Evolutionary conservation across 257 asterid genomes (phyloP), one percentile per base, ranked within the genome.

Genomic region (Solanum sejunctum): DNA sequence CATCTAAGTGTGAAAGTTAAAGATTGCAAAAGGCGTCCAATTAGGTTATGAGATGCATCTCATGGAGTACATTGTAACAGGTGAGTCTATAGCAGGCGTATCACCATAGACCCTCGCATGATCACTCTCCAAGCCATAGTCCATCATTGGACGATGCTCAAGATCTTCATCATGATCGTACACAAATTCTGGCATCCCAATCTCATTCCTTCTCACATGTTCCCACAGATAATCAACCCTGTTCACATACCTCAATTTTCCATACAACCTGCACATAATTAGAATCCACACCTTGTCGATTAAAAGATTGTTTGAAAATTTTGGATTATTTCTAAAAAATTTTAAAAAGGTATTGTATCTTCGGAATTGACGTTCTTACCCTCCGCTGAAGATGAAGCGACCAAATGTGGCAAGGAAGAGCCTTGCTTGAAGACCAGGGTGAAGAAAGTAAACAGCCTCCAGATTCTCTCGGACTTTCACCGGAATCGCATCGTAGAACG

Each of bases 371-470:
- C 64, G 43, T 21, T 16, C 15, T 89, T 89, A 93, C 96, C 93
- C 91, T 86, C 91, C 91, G 84, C 86, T 85, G 82, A 94, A 94
- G 84, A 94, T 73, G 63, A 96, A 58, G 17, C 98, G 98, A 81
- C 98, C 98, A 18, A 94, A 86, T 55, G 97, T 93, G 85, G 98
- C 99, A 45, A 96, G 93, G 87, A 91, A 93, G 75, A 96, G 95
- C 83, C 99, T 92, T 10, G 98, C 89, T 58, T 93, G 98, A 71
- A 96, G 84, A 3, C 98, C 95, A 1, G 99, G 98, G 67, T 96
- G 99, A 9, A 94, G 91, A 71, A 92, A 96, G 72, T 96, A 96
- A 57, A 94, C 75, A 1, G 94, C 86, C 36, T 91, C 91, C 79
- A 96, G 80, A 87, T 93, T 91, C 12, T 90, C 92, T 7, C 85